These are phyloP conservation scores for Cryptococcus depauperatus DNA, from an alignment of 1,284 basidiomycete species.

Conservation along the genomic window DNA sequence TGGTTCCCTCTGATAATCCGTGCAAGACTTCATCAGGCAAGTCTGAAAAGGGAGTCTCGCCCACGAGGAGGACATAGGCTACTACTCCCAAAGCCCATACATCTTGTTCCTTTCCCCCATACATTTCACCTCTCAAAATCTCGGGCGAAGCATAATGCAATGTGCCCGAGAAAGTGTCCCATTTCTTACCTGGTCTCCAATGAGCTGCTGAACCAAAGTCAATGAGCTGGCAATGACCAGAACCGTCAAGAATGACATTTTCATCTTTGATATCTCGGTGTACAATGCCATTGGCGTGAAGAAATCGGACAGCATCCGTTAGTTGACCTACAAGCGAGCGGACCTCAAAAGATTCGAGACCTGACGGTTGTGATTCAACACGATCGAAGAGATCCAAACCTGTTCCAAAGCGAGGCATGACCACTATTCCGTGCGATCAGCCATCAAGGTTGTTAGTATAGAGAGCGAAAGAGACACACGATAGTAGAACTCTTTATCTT, in stretches of 20 bases:
- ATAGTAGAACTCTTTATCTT: slow-evolving; percentile 95
- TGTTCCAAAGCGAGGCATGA: slow-evolving; percentile 50
- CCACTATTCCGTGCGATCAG: slow-evolving; percentile 22
- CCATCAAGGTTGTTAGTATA: neutral
- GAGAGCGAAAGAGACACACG: slow-evolving; percentile 46
- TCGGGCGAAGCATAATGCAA: slow-evolving; percentile 95
- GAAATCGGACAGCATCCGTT: slow-evolving; percentile 80
- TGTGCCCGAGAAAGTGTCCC: slow-evolving; percentile 83
- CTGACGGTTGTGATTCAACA: slow-evolving; percentile 81
- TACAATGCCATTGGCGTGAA: slow-evolving; percentile 87
- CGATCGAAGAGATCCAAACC: slow-evolving; percentile 84
- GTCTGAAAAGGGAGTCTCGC: slow-evolving; percentile 82
- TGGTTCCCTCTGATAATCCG: slow-evolving; percentile 23
- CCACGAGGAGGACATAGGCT: slow-evolving; percentile 87
- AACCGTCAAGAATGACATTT: slow-evolving; percentile 61
- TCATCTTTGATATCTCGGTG: slow-evolving; percentile 99
- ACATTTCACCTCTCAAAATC: slow-evolving; percentile 87
- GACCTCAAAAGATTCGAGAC: slow-evolving; percentile 66
- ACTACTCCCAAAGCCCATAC: slow-evolving; percentile 99
- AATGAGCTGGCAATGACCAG: slow-evolving; percentile 72
- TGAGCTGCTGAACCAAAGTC: slow-evolving; percentile 69
- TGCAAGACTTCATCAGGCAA: slow-evolving; percentile 39
- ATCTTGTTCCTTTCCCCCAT: slow-evolving; percentile 93
- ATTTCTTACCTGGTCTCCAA: slow-evolving; percentile 76
- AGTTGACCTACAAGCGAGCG: slow-evolving; percentile 88